A percentile compares a stretch with the other conserved stretches of the same genome.
Conservation (phyloP, 2,329 filamentous ascomycete species). For the Colletotrichum liaoningense region DNA sequence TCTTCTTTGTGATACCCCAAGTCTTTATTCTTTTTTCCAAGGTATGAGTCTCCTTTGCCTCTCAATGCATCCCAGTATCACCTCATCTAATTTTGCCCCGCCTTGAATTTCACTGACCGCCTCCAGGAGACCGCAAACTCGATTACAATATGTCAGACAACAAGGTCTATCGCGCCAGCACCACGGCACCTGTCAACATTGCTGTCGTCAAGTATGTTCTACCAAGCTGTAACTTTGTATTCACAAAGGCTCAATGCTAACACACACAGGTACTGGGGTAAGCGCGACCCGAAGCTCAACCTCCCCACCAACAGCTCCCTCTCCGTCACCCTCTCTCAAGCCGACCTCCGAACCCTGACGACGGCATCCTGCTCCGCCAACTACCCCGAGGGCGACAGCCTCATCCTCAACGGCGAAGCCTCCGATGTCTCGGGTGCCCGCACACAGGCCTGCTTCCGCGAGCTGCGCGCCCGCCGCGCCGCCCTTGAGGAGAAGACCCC, state of each 20-base stretch:
- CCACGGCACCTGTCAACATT: constrained; percentile 97
- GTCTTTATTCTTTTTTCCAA: not conserved
- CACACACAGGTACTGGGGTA: constrained; percentile 84
- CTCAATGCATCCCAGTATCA: not conserved
- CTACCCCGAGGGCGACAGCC: constrained; percentile 74
- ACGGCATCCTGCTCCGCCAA: constrained; percentile 88
- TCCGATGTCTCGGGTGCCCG: constrained; percentile 90
- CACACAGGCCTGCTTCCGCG: constrained; percentile 93
- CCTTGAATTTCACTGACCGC: constrained; percentile 35
- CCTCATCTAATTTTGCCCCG: not conserved
- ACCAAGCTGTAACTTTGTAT: not conserved
- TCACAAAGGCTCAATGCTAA: constrained; percentile 41
- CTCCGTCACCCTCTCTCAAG: constrained; percentile 94
- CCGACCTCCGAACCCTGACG: constrained; percentile 93
- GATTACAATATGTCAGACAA: constrained; percentile 56
- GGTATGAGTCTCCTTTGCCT: not conserved
- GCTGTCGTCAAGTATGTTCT: constrained; percentile 87
- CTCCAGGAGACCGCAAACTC: constrained; percentile 21
- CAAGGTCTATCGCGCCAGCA: constrained; percentile 88
- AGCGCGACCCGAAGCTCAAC: constrained; percentile 93
- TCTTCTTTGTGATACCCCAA: not conserved
- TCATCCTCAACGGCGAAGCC: constrained; percentile 84
- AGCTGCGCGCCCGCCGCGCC: constrained; percentile 81
- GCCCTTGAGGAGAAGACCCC: constrained; percentile 78
- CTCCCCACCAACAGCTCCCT: constrained; percentile 98